Base-by-base conservation (phyloP, 2,329 filamentous ascomycete genomes). In the Fusarium solani-melongenae region DNA sequence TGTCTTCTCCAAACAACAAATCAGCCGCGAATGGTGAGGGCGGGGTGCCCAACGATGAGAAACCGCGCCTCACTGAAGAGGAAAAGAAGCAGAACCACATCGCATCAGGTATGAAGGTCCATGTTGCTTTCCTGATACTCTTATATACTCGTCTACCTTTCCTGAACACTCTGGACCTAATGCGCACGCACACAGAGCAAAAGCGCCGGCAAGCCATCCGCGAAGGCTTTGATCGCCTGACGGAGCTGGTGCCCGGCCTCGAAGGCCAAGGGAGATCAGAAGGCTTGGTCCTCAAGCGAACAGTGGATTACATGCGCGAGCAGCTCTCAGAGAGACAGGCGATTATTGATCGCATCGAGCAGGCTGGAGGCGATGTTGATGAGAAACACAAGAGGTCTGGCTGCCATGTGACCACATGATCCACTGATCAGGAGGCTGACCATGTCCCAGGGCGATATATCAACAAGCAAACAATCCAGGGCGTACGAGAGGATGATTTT, bases 241-340 rank as follows among this genome's bases (percentile, higher is more conserved):
- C 93, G 17, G 89, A 92, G 62, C 87, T 97, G 34, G 94, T 97
- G 1, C 95, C 95, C 0, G 94, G 93, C 0, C 87, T 97, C 62
- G 89, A 94, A 77, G 95, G 95, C 1, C 93, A 95, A 78, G 95
- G 93, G 1, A 91, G 94, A 53, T 96, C 94, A 72, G 95, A 98
- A 81, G 94, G 93, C 31, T 87, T 94, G 20, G 94, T 98, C n/a
- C 86, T 98, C 24, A 90, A 91, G 71, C 88, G 88, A 73, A 93
- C 92, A 0, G 89, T 93, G 33, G 90, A 92, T 15, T 92, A 87
- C 71, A 91, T 93, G 78, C 86, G 86, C 46, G 83, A 90, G 69
- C 86, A 92, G 79, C 82, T 94, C 10, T 83, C 86, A 56, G 88
- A 90, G 79, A 86, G 92, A 20, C 86, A 88, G 63, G 82, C 85